A percentile compares a stretch with the other conserved stretches of the same genome.
Evolutionary conservation across 1,139 yeast genomes (phyloP).

Genomic region (Sugiyamaella neomexicana): DNA sequence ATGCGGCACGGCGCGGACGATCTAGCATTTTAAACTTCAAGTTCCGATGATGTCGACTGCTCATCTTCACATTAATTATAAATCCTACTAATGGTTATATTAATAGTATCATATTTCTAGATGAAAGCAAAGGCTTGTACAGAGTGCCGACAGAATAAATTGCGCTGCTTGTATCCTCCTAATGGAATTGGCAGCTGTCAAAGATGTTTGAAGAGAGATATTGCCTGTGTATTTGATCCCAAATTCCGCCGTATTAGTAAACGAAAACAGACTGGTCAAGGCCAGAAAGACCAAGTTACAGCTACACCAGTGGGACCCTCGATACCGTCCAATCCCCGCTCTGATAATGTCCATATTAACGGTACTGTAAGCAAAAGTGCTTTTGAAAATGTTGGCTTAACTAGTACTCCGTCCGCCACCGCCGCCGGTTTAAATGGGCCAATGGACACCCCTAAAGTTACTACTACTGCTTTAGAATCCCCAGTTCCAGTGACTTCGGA

Average conservation of each 20-base stretch:
- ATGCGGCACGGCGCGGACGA: too few species aligned
- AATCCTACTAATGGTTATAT: neutral
- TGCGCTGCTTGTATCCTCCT: constrained; percentile 16
- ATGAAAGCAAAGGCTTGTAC: constrained; percentile 22
- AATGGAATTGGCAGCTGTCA: constrained; percentile 17
- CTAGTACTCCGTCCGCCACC: neutral
- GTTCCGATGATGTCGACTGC: too few species aligned
- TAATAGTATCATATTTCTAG: neutral
- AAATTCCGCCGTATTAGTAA: constrained; percentile 13
- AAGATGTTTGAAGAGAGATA: constrained; percentile 13
- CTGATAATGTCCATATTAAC: neutral
- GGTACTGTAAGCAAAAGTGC: neutral
- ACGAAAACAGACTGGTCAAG: neutral
- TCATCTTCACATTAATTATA: too few species aligned
- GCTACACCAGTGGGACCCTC: neutral
- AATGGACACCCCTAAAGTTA: neutral
- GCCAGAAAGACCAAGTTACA: neutral
- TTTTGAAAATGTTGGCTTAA: neutral
- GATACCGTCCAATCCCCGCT: neutral
- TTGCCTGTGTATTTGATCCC: constrained; percentile 20
- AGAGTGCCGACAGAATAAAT: constrained; percentile 21
- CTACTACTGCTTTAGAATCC: too few species aligned
- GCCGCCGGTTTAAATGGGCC: constrained; percentile 11
- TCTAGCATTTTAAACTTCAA: too few species aligned
- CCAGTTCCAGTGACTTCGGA: neutral